A percentile compares a stretch with the other conserved stretches of the same genome.
Evolutionary conservation across 1,139 yeast genomes (phyloP).

Genomic region (Diutina mesorugosa): DNA sequence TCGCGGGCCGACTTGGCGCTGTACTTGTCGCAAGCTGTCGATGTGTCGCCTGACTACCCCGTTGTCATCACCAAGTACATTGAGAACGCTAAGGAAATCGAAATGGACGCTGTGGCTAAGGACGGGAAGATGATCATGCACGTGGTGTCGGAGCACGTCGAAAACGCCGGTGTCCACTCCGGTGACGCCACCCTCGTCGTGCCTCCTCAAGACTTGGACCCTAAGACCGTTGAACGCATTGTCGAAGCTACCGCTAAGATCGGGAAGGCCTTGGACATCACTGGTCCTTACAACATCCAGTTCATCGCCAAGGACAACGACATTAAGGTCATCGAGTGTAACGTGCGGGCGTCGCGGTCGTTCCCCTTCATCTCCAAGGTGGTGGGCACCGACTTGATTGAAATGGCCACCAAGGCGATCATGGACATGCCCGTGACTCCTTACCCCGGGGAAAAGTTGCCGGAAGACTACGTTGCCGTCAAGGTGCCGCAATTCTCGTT

Average conservation of each 20-base stretch:
- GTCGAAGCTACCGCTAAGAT: conserved; percentile 94
- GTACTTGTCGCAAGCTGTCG: conserved; percentile 87
- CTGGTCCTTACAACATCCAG: conserved; percentile 98
- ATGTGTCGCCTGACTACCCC: conserved; percentile 95
- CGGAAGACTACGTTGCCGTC: conserved; percentile 90
- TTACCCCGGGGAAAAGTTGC: conserved; percentile 79
- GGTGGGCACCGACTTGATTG: conserved; percentile 92
- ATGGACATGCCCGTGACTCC: conserved; percentile 81
- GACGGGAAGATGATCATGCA: conserved; percentile 95
- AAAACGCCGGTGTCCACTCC: conserved; percentile 98
- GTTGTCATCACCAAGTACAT: conserved; percentile 95
- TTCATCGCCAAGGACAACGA: conserved; percentile 87
- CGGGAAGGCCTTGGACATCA: conserved; percentile 88
- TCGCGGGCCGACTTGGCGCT: conserved; percentile 81
- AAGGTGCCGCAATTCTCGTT: conserved; percentile 98
- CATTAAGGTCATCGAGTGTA: conserved; percentile 96
- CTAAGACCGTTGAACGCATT: conserved; percentile 82
- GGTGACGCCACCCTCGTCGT: conserved; percentile 98
- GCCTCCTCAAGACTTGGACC: conserved; percentile 92
- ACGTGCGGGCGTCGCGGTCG: conserved; percentile 95
- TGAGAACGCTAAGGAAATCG: conserved; percentile 96
- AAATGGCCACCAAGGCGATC: conserved; percentile 94
- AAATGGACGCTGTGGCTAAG: conserved; percentile 96
- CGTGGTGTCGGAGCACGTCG: conserved; percentile 97
- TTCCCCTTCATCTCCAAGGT: conserved; percentile 98